Evolutionary conservation across 2,329 filamentous ascomycete species (phyloP).

Genomic region (Cercospora janseana): DNA sequence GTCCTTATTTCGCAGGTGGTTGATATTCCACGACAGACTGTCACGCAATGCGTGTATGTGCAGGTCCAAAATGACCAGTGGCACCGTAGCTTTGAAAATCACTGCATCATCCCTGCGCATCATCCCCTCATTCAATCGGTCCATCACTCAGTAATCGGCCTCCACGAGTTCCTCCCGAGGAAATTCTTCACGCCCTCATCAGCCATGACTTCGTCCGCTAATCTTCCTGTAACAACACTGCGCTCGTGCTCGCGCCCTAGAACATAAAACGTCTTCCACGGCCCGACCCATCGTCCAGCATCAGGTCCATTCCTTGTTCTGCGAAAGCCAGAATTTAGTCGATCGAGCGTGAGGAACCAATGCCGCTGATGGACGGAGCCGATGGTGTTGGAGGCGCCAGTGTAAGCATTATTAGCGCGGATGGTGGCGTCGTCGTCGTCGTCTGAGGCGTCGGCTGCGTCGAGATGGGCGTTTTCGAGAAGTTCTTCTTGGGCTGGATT

Average conservation of each 20-base stretch:
- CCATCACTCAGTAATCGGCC: constrained; percentile 37
- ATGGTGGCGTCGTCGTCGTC: constrained; percentile 50
- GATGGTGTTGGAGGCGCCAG: constrained; percentile 63
- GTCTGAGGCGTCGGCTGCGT: constrained; percentile 32
- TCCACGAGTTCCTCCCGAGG: constrained; percentile 61
- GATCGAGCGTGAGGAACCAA: constrained; percentile 66
- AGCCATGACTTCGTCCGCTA: constrained; percentile 57
- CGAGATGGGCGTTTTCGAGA: constrained; percentile 17
- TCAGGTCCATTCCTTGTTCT: constrained; percentile 36
- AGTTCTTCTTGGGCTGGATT: constrained; percentile 3
- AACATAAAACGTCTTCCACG: constrained; percentile 61
- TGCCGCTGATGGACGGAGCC: constrained; percentile 65
- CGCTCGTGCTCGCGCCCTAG: constrained; percentile 59
- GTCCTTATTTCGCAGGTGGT: too few relatives aligned
- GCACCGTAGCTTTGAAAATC: too few relatives aligned
- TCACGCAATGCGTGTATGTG: too few relatives aligned
- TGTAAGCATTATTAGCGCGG: constrained; percentile 62
- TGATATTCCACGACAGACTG: too few relatives aligned
- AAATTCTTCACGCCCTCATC: constrained; percentile 62
- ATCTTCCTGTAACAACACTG: constrained; percentile 65
- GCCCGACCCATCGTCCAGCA: constrained; percentile 34
- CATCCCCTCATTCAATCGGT: not conserved
- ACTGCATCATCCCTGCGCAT: not conserved
- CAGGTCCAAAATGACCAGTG: too few relatives aligned
- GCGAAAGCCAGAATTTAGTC: constrained; percentile 57